Percentiles rank a stretch among this genome's conserved stretches.
Evolutionary conservation across 805 yeast genomes (phyloP).

Genomic region (Wickerhamomyces ciferrii): DNA sequence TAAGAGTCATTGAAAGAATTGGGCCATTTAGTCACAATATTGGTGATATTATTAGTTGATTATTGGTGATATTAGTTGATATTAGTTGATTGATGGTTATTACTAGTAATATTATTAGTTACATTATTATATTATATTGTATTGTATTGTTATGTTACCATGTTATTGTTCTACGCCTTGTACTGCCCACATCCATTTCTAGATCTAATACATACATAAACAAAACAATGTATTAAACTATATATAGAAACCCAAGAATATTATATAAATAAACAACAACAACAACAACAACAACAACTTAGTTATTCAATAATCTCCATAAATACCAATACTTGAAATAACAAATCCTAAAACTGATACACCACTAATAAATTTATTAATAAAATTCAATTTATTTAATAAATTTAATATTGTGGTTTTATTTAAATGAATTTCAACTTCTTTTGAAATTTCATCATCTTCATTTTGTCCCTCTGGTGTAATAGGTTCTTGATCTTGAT

Average conservation of each 20-base stretch:
- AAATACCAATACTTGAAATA: conserved; percentile 47
- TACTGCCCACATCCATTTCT: too few species aligned
- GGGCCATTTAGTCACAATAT: too few species aligned
- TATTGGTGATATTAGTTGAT: too few species aligned
- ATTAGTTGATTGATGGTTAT: too few species aligned
- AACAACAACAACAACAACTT: not conserved
- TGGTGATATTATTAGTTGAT: too few species aligned
- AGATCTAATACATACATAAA: not conserved
- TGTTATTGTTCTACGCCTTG: too few species aligned
- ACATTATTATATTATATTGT: too few species aligned
- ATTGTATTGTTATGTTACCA: too few species aligned
- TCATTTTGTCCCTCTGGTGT: conserved; percentile 22
- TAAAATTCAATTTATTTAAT: conserved; percentile 28
- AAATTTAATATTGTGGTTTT: conserved; percentile 30
- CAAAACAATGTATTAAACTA: not conserved
- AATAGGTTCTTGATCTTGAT: conserved; percentile 5
- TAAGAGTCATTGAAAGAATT: too few species aligned
- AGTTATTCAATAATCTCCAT: conserved; percentile 41
- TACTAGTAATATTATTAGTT: too few species aligned
- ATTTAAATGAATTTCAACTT: conserved; percentile 35
- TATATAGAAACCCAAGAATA: not conserved
- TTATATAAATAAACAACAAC: not conserved
- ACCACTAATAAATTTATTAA: conserved; percentile 35
- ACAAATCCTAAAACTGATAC: conserved; percentile 41
- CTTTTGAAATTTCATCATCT: conserved; percentile 33